Base-by-base conservation (phyloP, 2,329 filamentous ascomycete genomes). In the Nemania diffusa region DNA sequence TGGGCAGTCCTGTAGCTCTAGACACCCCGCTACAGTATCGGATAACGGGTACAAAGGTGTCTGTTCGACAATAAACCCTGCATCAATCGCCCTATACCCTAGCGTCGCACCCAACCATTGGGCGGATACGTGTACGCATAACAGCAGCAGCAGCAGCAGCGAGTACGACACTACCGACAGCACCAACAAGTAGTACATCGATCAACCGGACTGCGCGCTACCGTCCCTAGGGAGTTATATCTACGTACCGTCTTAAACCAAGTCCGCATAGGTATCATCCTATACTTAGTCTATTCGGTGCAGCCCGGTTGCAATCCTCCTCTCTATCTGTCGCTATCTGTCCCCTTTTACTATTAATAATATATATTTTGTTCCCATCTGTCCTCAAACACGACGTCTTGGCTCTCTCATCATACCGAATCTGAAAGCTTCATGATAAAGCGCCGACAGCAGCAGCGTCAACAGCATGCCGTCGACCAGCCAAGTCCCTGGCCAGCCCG, bases 401-500 rank as follows among this genome's bases (percentile, higher is more conserved):
- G 27, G 17, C n/a, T 52, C 46, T 15, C 7, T 42, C 27, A 26
- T 17, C 29, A 26, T 20, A 15, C 29, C 46, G 29, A 44, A 9
- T 13, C 50, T 17, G 26, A 11, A 29, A 53, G 40, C 15, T 34
- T 15, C n/a, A 57, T 55, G 55, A 22, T 50, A 34, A 26, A 50
- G 13, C 11, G 29, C n/a, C 34, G 17, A 56, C 60, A 26, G 3
- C 34, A 57, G 42, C 55, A 40, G n/a, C n/a, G n/a, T 26, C 50
- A n/a, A 15, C 27, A 63, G 50, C 34, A 70, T 70, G 68, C 7
- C 68, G 24, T 58, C 68, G n/a, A 64, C 11, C 27, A 62, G 42
- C 56, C 65, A 58, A 63, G 72, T 68, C 59, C 66, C 71, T 71
- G 72, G 71, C 68, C 71, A 73, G 69, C 70, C 68, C 66, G 71